Conservation (phyloP, 1,139 yeast genomes). For the Lodderomyces oxycetoniae region DNA sequence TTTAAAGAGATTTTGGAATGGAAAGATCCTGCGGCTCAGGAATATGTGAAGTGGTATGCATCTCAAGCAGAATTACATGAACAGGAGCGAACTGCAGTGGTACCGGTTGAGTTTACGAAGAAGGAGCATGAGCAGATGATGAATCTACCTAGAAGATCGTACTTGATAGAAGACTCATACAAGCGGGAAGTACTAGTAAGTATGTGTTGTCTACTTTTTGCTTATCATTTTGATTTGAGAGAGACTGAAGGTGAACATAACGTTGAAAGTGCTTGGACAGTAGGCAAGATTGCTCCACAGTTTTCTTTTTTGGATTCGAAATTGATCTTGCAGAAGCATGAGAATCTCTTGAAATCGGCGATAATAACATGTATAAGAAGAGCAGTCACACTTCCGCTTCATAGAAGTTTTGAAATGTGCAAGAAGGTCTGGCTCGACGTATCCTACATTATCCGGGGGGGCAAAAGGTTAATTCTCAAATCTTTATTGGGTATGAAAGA, state of each 20-base stretch:
- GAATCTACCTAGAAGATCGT: conserved; percentile 60
- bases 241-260: conserved; percentile 75
- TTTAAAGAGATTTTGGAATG: conserved; percentile 53
- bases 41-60: conserved; percentile 49
- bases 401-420: conserved; percentile 61
- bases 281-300: conserved; percentile 82
- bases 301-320: conserved; percentile 65
- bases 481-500: conserved; percentile 59
- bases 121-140: conserved; percentile 64
- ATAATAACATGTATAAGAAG: conserved; percentile 63
- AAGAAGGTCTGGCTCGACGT: conserved; percentile 73
- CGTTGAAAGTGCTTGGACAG: conserved; percentile 90
- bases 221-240: conserved; percentile 68
- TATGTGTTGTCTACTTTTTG: conserved; percentile 62
- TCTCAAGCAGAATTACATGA: conserved; percentile 20
- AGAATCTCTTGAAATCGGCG: conserved; percentile 41
- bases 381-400: conserved; percentile 74
- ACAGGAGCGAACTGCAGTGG: conserved; percentile 23
- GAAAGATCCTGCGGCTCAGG: conserved; percentile 46
- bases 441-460: conserved; percentile 58
- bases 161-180: conserved; percentile 50
- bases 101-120: conserved; percentile 49
- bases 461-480: conserved; percentile 61
- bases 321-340: conserved; percentile 24
- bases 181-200: conserved; percentile 49